A percentile compares a stretch with the other conserved stretches of the same genome.
Conservation (phyloP, 352 stramenopile genomes). For the Globisporangium rhizosaccharum region DNA sequence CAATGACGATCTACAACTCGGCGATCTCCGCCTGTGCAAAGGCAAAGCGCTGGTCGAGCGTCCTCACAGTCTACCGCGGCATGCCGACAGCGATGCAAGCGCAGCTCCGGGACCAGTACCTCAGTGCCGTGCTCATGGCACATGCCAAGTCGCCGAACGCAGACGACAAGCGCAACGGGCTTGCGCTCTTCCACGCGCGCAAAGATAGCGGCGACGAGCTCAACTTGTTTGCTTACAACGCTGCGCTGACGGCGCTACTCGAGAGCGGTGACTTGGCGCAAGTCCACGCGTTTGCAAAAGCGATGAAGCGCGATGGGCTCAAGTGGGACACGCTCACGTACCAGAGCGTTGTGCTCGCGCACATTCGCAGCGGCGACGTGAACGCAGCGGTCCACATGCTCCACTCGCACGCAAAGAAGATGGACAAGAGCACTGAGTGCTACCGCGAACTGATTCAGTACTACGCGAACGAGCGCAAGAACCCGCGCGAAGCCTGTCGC, state of each 20-base stretch:
- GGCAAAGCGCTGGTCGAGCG: slow-evolving; percentile 61
- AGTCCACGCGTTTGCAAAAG: slow-evolving; percentile 43
- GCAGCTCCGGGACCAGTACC: slow-evolving; percentile 40
- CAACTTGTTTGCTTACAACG: slow-evolving; percentile 74
- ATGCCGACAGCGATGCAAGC: slow-evolving; percentile 41
- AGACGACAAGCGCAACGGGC: slow-evolving; percentile 20
- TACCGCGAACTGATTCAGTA: slow-evolving; percentile 70
- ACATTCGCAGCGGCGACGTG: slow-evolving; percentile 50
- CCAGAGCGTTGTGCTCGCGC: slow-evolving; percentile 56
- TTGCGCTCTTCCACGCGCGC: slow-evolving; percentile 56
- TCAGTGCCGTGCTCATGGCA: slow-evolving; percentile 71
- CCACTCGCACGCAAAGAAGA: slow-evolving; percentile 60
- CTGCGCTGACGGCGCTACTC: slow-evolving; percentile 48
- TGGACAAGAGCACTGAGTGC: slow-evolving; percentile 62
- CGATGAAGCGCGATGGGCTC: slow-evolving; percentile 56
- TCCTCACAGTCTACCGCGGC: slow-evolving; percentile 53
- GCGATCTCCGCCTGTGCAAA: slow-evolving; percentile 76
- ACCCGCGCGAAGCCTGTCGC: slow-evolving; percentile 56
- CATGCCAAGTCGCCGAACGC: slow-evolving; percentile 52
- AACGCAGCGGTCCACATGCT: slow-evolving; percentile 66
- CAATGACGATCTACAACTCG: slow-evolving; percentile 75
- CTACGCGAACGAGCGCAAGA: slow-evolving; percentile 56
- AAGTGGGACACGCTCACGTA: slow-evolving; percentile 69
- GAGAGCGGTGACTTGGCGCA: slow-evolving; percentile 51
- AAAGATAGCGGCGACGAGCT: slow-evolving; percentile 34